Percentiles rank a stretch among this genome's conserved stretches.
Conservation (phyloP, 371 early-diverging fungal genomes). For the Smittium mucronatum region DNA sequence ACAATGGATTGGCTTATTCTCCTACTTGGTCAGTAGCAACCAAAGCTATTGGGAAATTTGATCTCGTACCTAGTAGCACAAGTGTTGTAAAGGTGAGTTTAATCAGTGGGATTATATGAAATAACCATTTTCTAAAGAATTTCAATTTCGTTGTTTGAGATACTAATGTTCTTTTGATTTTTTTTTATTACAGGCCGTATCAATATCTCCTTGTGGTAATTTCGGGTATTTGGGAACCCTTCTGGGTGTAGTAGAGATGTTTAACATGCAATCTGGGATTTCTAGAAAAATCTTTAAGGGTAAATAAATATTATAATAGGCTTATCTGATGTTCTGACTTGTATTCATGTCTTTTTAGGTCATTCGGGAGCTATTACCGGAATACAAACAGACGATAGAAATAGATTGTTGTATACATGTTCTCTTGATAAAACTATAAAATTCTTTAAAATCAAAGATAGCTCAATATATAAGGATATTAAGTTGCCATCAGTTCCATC, state of each 20-base stretch:
- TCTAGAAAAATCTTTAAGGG: conserved; percentile 46
- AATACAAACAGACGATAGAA: conserved; percentile 59
- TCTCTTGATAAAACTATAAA: conserved; percentile 69
- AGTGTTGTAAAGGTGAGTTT: conserved; percentile 3
- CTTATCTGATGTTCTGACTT: not conserved
- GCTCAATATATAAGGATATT: conserved; percentile 45
- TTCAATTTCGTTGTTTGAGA: not conserved
- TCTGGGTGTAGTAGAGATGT: conserved; percentile 69
- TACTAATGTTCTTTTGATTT: not conserved
- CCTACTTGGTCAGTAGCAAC: conserved; percentile 72
- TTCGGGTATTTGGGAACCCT: conserved; percentile 75
- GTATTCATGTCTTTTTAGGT: conserved; percentile 24
- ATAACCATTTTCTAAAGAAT: too few relatives aligned
- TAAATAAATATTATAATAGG: not conserved
- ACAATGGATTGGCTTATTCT: conserved; percentile 52
- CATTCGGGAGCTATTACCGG: conserved; percentile 74
- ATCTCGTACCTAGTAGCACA: conserved; percentile 5
- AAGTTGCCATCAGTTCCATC: conserved; percentile 57
- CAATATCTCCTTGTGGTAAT: conserved; percentile 81
- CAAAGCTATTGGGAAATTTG: conserved; percentile 57
- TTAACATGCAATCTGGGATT: conserved; percentile 87
- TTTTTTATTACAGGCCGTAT: conserved; percentile 39
- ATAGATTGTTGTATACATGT: conserved; percentile 52
- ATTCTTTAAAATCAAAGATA: conserved; percentile 70
- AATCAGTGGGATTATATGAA: too few relatives aligned